phyloP scores from a whole-genome alignment of 108 stramenopile genomes.

The Nitzschia sp. region DNA sequence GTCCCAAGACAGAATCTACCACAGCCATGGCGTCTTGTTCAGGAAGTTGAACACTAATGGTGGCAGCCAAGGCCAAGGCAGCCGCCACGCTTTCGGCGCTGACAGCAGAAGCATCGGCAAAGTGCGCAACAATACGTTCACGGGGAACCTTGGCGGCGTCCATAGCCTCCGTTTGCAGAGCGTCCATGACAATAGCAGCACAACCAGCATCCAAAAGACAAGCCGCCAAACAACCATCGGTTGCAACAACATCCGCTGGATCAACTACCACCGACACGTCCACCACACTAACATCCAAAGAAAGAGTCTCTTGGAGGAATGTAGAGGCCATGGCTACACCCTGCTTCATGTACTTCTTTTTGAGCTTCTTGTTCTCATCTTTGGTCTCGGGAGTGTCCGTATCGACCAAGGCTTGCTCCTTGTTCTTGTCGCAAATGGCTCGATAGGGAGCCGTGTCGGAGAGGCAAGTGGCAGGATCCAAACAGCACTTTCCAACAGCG shows the following conservation, averaged over 20 bases:
- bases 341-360: conserved; percentile 82
- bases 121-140: conserved; percentile 68
- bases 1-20: conserved; percentile 18
- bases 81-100: conserved; percentile 4
- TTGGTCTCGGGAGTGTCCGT: conserved; percentile 28
- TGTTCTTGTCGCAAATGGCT: conserved; percentile 59
- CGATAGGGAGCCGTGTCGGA: conserved; percentile 34
- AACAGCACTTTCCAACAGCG: conserved; percentile 55
- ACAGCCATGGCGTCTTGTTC: conserved; percentile 7
- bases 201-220: conserved; percentile 85
- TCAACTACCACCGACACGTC: conserved; percentile 69
- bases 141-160: conserved; percentile 65
- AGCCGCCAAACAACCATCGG: conserved; percentile 69
- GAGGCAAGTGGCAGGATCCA: conserved; percentile 32
- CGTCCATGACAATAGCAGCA: conserved; percentile 54
- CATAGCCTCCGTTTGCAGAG: conserved; percentile 51
- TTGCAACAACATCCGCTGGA: conserved; percentile 40
- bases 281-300: conserved; percentile 69
- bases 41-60: conserved; percentile 26
- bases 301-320: conserved; percentile 51
- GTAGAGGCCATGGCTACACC: conserved; percentile 62
- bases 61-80: conserved; percentile 22
- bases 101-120: conserved; percentile 8
- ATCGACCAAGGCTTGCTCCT: conserved; percentile 38
- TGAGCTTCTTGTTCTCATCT: conserved; percentile 51